phyloP scores from a whole-genome alignment of 768 basidiomycete species.

The Obba rivulosa region DNA sequence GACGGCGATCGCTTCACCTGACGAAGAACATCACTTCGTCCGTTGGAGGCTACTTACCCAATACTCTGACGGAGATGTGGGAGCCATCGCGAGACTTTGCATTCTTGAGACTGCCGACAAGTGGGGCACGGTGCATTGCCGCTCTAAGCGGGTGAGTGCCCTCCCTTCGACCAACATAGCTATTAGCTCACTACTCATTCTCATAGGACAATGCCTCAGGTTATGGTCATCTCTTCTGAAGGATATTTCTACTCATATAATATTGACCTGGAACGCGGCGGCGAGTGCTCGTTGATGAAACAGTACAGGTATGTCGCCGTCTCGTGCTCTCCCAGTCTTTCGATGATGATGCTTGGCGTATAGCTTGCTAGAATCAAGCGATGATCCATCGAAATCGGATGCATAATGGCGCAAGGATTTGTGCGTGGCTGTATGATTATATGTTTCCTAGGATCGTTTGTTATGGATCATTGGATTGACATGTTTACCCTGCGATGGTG shows the following conservation, averaged over 20 bases:
- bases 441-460: too few relatives aligned
- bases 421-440: too few relatives aligned
- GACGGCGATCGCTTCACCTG: slow-evolving; percentile 67
- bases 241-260: slow-evolving; percentile 95
- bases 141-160: slow-evolving; percentile 77
- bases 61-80: slow-evolving; percentile 92
- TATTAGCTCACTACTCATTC: background rate
- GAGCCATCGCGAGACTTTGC: slow-evolving; percentile 96
- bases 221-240: slow-evolving; percentile 95
- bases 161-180: background rate
- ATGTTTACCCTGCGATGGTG: too few relatives aligned
- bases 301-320: slow-evolving; percentile 65
- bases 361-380: slow-evolving; percentile 22
- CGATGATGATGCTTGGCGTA: background rate
- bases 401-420: too few relatives aligned
- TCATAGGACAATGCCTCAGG: slow-evolving; percentile 83
- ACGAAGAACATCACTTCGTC: slow-evolving; percentile 73
- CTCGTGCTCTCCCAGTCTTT: too few relatives aligned
- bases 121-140: slow-evolving; percentile 79
- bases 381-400: slow-evolving; percentile 7
- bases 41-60: slow-evolving; percentile 81
- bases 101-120: slow-evolving; percentile 73
- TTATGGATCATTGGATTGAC: too few relatives aligned
- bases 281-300: slow-evolving; percentile 92
- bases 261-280: slow-evolving; percentile 94